Base-by-base conservation (phyloP, 2,329 filamentous ascomycete species). In the Lasiodiplodia hormozganensis region DNA sequence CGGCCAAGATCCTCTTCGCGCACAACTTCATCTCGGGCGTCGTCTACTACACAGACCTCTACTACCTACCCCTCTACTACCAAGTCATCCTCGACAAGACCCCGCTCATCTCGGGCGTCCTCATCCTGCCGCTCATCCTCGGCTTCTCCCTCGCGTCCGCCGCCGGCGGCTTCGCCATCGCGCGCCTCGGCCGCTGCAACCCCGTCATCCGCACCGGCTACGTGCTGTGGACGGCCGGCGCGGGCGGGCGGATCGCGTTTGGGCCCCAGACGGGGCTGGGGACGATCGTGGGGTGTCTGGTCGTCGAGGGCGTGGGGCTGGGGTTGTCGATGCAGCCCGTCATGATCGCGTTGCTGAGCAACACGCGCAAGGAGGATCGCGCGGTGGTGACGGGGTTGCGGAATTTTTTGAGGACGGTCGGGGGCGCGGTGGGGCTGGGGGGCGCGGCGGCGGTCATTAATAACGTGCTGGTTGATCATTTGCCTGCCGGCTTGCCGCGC, bases 31-130 rank as follows among this genome's bases (percentile, higher is more conserved):
- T 91, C 23, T 83, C 89, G 21, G 88, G 89, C 5, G 80, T 86
- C n/a, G 84, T 86, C 2, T 90, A 88, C 72, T 88, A 89, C 71
- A 81, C 84, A 1, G 84, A 85, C 68, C 77, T 89, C 1, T 90
- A 89, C 76, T 90, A 87, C 72, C 74, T 90, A 5, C 88, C 88
- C 1, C 78, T 90, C 0, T 90, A 88, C 74, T 86, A 88, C 54
- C 87, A 90, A 71, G 89, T 89, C 69, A 86, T 84, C 4, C 81
- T 83, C 31, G 78, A 79, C 28, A 79, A 79, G 72, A 78, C 78
- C 2, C 79, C 83, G 0, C 73, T 85, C 18, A 76, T 78, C 14
- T 87, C 87, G 3, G 88, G 87, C 1, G 80, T 81, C 5, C 76
- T 87, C 49, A 83, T 83, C 3, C 77, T 85, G 6, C 82, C 86